phyloP scores from a whole-genome alignment of 495 filamentous ascomycete genomes.

The Penicillium soppii region DNA sequence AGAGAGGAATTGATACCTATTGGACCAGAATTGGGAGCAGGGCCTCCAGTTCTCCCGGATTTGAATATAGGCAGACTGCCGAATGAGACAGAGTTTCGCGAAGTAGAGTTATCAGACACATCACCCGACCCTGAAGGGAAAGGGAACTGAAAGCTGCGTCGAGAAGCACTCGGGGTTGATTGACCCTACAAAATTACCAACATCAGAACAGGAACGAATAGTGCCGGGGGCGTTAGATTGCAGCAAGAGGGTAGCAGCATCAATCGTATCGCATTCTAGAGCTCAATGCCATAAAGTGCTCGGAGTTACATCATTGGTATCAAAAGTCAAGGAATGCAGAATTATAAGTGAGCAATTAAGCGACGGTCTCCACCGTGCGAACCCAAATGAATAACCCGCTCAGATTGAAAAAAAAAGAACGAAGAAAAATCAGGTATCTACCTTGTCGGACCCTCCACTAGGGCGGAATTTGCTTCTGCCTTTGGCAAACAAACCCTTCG shows the following conservation, averaged over 20 bases:
- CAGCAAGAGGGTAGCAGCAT: conserved; percentile 24
- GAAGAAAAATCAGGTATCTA: conserved; percentile 69
- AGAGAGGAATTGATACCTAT: conserved; percentile 5
- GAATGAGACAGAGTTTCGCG: conserved; percentile 23
- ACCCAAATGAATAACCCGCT: conserved; percentile 12
- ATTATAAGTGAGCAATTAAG: conserved; percentile 23
- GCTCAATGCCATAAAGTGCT: conserved; percentile 29
- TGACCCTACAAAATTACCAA: conserved; percentile 46
- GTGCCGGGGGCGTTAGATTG: conserved; percentile 12
- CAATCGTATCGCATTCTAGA: conserved; percentile 43
- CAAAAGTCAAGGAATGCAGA: conserved; percentile 34
- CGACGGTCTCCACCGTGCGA: conserved; percentile 18
- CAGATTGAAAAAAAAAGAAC: conserved; percentile 28
- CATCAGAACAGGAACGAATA: conserved; percentile 26
- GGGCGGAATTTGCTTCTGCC: conserved; percentile 77
- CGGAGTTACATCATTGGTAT: conserved; percentile 42
- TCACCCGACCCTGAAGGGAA: conserved; percentile 15
- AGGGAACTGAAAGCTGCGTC: conserved; percentile 20
- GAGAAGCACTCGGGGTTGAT: conserved; percentile 25
- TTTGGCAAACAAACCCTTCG: conserved; percentile 84
- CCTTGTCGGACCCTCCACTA: conserved; percentile 67
- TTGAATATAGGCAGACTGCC: conserved; percentile 29
- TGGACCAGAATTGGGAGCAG: background rate
- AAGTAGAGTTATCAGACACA: conserved; percentile 14
- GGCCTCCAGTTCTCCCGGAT: conserved; percentile 8